These are phyloP conservation scores for Candida argentea DNA, from an alignment of 805 yeast genomes.

Conservation along the genomic window DNA sequence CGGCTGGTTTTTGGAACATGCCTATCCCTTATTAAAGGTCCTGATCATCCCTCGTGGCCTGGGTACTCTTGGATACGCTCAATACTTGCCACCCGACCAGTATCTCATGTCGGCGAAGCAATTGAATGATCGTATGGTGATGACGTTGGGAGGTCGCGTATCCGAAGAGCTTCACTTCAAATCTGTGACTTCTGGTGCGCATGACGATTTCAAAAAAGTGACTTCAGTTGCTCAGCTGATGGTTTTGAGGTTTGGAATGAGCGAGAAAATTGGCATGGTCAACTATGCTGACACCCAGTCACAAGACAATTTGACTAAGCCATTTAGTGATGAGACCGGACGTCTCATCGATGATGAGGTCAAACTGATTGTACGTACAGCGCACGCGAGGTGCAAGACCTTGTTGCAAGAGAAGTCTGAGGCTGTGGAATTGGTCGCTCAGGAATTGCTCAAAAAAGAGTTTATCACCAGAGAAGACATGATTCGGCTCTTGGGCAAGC, in stretches of 20 bases:
- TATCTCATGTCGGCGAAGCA: conserved; percentile 71
- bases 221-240: conserved; percentile 87
- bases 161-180: conserved; percentile 88
- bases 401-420: conserved; percentile 59
- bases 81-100: conserved; percentile 89
- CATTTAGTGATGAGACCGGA: conserved; percentile 84
- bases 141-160: conserved; percentile 97
- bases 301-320: conserved; percentile 65
- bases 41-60: conserved; percentile 96
- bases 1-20: conserved; percentile 88
- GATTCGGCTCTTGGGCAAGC: conserved; percentile 77
- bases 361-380: conserved; percentile 62
- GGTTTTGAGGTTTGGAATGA: conserved; percentile 93
- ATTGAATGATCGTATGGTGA: conserved; percentile 81
- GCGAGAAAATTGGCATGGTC: conserved; percentile 74
- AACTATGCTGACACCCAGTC: conserved; percentile 59
- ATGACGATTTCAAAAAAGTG: conserved; percentile 93
- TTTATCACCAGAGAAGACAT: conserved; percentile 90
- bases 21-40: conserved; percentile 91
- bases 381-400: conserved; percentile 61
- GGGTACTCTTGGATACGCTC: conserved; percentile 96
- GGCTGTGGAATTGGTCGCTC: conserved; percentile 79
- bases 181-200: conserved; percentile 92
- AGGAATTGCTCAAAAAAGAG: conserved; percentile 76
- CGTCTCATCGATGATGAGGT: conserved; percentile 75